These are phyloP conservation scores for Mercurialis annua DNA, from an alignment of 345 rosid genomes.

Conservation along the genomic window DNA sequence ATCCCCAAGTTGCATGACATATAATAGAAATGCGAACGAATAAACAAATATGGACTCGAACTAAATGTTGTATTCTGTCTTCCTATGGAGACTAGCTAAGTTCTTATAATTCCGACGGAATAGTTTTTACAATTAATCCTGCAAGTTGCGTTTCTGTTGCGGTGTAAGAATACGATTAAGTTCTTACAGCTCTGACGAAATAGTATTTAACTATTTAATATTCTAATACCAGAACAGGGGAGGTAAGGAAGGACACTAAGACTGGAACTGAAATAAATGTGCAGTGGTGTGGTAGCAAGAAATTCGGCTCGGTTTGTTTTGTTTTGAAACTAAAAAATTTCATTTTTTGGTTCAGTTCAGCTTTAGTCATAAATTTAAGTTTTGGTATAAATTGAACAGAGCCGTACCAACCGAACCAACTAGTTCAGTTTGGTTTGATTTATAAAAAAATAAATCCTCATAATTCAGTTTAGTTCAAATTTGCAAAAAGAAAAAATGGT, in stretches of 20 bases:
- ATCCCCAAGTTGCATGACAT: not conserved
- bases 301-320: too few relatives aligned
- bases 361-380: too few relatives aligned
- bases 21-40: not conserved
- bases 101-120: not conserved
- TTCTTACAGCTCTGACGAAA: too few relatives aligned
- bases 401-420: too few relatives aligned
- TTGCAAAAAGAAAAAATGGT: too few relatives aligned
- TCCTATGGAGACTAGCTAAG: not conserved
- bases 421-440: too few relatives aligned
- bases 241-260: not conserved
- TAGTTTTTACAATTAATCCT: not conserved
- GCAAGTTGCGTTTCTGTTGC: not conserved
- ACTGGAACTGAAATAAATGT: not conserved
- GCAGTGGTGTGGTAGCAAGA: too few relatives aligned
- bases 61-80: not conserved
- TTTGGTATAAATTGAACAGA: too few relatives aligned
- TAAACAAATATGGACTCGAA: not conserved
- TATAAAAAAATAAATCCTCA: too few relatives aligned
- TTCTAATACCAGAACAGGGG: not conserved
- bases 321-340: too few relatives aligned
- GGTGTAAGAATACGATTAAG: not conserved
- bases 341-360: too few relatives aligned
- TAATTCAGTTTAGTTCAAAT: too few relatives aligned
- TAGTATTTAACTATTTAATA: not conserved